Conservation (phyloP, 2,329 filamentous ascomycete species). For the Tolypocladium inflatum region DNA sequence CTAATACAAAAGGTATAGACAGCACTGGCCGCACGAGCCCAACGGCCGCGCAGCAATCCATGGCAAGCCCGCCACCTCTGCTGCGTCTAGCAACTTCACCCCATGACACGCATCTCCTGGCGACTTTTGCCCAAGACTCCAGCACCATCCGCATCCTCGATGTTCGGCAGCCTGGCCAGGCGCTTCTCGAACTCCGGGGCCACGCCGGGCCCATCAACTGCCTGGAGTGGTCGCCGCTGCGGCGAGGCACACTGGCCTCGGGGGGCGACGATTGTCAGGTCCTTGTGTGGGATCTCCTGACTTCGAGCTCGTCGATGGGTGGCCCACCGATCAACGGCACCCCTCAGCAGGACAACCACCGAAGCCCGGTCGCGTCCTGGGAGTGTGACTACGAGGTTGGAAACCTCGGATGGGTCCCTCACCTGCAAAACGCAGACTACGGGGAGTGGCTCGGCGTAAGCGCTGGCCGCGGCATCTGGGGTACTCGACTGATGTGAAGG, state of each 20-base stretch:
- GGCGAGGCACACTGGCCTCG: constrained; percentile 80
- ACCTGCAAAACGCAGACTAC: constrained; percentile 55
- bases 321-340: constrained; percentile 37
- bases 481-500: constrained; percentile 40
- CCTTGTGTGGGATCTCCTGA: constrained; percentile 87
- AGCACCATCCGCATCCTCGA: constrained; percentile 90
- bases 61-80: constrained; percentile 67
- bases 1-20: constrained; percentile 33
- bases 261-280: constrained; percentile 89
- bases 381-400: constrained; percentile 80
- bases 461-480: constrained; percentile 74
- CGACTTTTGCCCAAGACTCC: constrained; percentile 94
- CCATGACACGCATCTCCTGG: constrained; percentile 88
- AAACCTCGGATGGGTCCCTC: constrained; percentile 78
- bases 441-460: constrained; percentile 81
- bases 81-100: constrained; percentile 81
- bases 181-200: constrained; percentile 83
- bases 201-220: constrained; percentile 81
- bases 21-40: constrained; percentile 57
- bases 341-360: constrained; percentile 44
- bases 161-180: constrained; percentile 91
- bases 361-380: constrained; percentile 68
- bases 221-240: constrained; percentile 87
- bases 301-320: constrained; percentile 35
- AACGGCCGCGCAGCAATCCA: constrained; percentile 66